Percentiles rank a stretch among this genome's conserved stretches.
These are phyloP conservation scores for Diaporthe capsici DNA, from an alignment of 2,329 filamentous ascomycete species.

Conservation along the genomic window DNA sequence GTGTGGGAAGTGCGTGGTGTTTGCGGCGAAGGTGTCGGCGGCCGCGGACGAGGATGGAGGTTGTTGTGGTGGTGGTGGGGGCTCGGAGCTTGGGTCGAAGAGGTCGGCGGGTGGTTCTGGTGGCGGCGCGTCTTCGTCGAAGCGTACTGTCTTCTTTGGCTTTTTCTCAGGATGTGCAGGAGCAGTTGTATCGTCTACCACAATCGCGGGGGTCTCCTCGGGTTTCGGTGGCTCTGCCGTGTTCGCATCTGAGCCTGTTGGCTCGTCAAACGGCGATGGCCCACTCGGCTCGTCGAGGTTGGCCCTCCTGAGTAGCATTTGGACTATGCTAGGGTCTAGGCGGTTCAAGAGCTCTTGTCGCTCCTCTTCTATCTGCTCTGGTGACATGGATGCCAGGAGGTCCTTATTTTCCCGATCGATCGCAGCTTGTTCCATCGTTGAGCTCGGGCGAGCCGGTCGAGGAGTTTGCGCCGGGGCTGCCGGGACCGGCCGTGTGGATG, in stretches of 20 bases:
- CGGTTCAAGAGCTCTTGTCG: conserved; percentile 84
- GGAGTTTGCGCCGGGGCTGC: conserved; percentile 40
- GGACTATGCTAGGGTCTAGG: conserved; percentile 81
- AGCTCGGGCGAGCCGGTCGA: conserved; percentile 46
- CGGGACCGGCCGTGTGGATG: conserved; percentile 45
- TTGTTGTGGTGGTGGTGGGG: background rate
- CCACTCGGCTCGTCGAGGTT: conserved; percentile 76
- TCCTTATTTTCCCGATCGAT: conserved; percentile 89
- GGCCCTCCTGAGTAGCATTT: conserved; percentile 81
- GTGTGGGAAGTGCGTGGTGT: conserved; percentile 74
- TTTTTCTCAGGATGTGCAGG: conserved; percentile 44
- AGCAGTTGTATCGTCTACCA: conserved; percentile 51
- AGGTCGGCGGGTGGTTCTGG: conserved; percentile 58
- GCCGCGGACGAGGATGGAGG: conserved; percentile 42
- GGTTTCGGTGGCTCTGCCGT: conserved; percentile 33
- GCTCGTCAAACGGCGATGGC: conserved; percentile 59
- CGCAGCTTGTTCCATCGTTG: conserved; percentile 72
- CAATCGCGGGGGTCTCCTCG: conserved; percentile 50
- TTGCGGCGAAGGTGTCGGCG: conserved; percentile 51
- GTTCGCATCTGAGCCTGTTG: background rate
- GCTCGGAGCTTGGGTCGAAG: conserved; percentile 47
- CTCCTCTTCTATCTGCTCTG: conserved; percentile 84
- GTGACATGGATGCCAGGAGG: conserved; percentile 82
- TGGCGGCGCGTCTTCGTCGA: conserved; percentile 60
- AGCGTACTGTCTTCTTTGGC: conserved; percentile 51